A percentile compares a stretch with the other conserved stretches of the same genome.
Conservation (phyloP, 176 grass and related monocot genomes). For the Rhipidocladum racemiflorum region DNA sequence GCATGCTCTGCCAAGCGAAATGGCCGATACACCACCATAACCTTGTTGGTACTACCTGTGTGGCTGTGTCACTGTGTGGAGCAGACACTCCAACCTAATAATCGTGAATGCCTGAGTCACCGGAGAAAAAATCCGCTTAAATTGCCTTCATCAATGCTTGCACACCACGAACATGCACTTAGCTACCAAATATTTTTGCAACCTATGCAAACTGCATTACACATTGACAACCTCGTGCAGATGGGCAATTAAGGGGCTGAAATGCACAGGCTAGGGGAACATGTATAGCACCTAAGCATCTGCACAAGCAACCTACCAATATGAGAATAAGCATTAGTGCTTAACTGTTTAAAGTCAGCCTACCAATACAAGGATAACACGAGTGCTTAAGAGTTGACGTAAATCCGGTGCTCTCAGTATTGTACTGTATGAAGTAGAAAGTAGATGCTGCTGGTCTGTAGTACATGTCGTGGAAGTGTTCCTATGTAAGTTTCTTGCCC, state of each 20-base stretch:
- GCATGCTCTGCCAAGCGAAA: background rate
- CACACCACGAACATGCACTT: background rate
- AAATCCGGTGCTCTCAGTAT: background rate
- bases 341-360: background rate
- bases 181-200: background rate
- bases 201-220: background rate
- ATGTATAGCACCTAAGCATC: background rate
- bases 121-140: background rate
- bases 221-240: background rate
- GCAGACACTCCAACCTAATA: background rate
- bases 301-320: background rate
- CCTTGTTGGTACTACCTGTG: background rate
- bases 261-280: background rate
- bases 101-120: background rate
- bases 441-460: background rate
- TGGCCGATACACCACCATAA: background rate
- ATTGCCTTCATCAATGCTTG: background rate
- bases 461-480: background rate
- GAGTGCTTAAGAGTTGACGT: background rate
- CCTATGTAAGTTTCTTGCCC: background rate
- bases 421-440: conserved; percentile 15
- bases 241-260: background rate
- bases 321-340: no score
- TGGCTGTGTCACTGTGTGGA: background rate
- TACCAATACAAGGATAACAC: no score